Base-by-base conservation (phyloP, 2,329 filamentous ascomycete genomes). In the Ascochyta pisi region DNA sequence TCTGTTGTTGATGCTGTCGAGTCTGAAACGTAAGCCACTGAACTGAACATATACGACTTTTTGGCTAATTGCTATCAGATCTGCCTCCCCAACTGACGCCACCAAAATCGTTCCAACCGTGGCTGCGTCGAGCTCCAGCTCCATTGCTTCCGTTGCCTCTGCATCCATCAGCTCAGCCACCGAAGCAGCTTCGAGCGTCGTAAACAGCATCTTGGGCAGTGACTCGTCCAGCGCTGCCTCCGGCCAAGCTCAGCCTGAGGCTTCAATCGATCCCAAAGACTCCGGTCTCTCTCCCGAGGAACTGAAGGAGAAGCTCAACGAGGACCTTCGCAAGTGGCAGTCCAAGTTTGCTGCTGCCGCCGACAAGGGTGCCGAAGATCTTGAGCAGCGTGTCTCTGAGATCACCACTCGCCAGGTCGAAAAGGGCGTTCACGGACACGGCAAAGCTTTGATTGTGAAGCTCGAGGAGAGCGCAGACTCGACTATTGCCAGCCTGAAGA, bases 301-400 rank as follows among this genome's bases (percentile, higher is more conserved):
- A 40, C 75, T 79, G 15, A 83, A 84, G 24, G 83, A 84, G 50
- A 83, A 81, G 60, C 90, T 98, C 38, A 83, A 87, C 1, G 84
- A 89, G 40, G 95, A 99, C 72, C 83, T 99, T 13, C 84, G 86
- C 63, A 83, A 84, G 52, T 99, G 95, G 94, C 90, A 97, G 75
- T 86, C 86, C 59, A 96, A 96, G 69, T 97, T 96, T 72, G 84
- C 90, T 26, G 86, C 88, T 57, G 92, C 92, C 9, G 91, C 91
- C 7, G 90, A 96, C 57, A 92, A 96, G 71, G 93, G 92, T 6
- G 80, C 85, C n/a, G 86, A 88, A 58, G 86, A 90, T 66, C 79
- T 91, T 6, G 81, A 85, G 58, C 80, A 84, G 27, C 83, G 85
- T 19, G 82, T 90, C 39, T 76, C 80, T 6, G 84, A 95, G 60